Conservation (phyloP, 2,329 filamentous ascomycete genomes). For the Colletotrichum theobromicola region DNA sequence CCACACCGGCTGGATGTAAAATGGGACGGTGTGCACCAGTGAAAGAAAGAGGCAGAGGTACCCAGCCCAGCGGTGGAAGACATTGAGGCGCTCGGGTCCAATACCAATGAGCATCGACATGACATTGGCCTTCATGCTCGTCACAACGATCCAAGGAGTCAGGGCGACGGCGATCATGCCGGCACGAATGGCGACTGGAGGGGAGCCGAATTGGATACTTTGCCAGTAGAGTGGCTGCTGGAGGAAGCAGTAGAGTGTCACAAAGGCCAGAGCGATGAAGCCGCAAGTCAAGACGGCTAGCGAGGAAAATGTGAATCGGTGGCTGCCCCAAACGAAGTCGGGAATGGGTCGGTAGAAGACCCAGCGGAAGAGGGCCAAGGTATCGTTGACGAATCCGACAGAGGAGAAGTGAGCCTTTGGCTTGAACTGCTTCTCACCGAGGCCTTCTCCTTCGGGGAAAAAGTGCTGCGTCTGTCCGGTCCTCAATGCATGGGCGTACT, state of each 20-base stretch:
- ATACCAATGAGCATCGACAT: slow-evolving; percentile 87
- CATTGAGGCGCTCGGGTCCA: slow-evolving; percentile 89
- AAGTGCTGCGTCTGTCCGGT: slow-evolving; percentile 68
- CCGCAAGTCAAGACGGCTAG: slow-evolving; percentile 74
- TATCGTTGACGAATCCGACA: slow-evolving; percentile 76
- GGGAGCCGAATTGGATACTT: slow-evolving; percentile 86
- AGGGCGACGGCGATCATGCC: slow-evolving; percentile 93
- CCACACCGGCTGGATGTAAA: slow-evolving; percentile 88
- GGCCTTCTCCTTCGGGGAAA: slow-evolving; percentile 70
- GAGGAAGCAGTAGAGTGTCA: slow-evolving; percentile 82
- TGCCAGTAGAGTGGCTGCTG: slow-evolving; percentile 89
- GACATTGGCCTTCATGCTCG: slow-evolving; percentile 90
- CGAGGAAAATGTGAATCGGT: slow-evolving; percentile 81
- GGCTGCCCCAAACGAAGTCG: slow-evolving; percentile 70
- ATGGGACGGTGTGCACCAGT: slow-evolving; percentile 85
- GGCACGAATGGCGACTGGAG: slow-evolving; percentile 82
- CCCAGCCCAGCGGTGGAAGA: slow-evolving; percentile 89
- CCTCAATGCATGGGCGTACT: slow-evolving; percentile 49
- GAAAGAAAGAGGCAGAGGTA: slow-evolving; percentile 86
- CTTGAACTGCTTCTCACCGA: slow-evolving; percentile 62
- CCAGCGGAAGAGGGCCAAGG: slow-evolving; percentile 83
- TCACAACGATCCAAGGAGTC: slow-evolving; percentile 89
- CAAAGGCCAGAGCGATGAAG: slow-evolving; percentile 71
- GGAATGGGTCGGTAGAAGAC: slow-evolving; percentile 89
- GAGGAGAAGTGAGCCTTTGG: slow-evolving; percentile 79